These are phyloP conservation scores for Vaccinium darrowii DNA, from an alignment of 148 eudicot genomes.

Conservation along the genomic window DNA sequence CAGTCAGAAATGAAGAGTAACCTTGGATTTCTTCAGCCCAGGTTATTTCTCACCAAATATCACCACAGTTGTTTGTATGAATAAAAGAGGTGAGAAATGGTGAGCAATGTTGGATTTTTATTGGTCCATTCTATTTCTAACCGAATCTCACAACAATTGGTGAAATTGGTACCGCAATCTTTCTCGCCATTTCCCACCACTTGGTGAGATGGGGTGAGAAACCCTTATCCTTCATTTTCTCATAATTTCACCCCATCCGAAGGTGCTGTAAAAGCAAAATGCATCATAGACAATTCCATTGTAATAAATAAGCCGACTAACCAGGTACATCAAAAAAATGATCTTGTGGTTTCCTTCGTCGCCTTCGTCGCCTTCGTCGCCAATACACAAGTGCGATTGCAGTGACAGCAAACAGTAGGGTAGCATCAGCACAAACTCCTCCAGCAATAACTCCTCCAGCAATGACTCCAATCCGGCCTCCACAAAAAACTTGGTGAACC, in stretches of 20 bases:
- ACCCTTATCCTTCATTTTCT: not conserved
- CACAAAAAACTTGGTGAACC: too few relatives aligned
- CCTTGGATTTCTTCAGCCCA: not conserved
- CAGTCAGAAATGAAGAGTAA: not conserved
- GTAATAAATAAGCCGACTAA: slow-evolving; percentile 28
- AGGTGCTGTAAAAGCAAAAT: not conserved
- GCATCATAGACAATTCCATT: not conserved
- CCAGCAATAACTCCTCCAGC: too few relatives aligned
- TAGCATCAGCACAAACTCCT: slow-evolving; percentile 78
- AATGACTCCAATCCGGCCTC: too few relatives aligned
- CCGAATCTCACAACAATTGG: not conserved
- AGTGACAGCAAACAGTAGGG: slow-evolving; percentile 68
- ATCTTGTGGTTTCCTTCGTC: slow-evolving; percentile 60
- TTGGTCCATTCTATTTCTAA: not conserved
- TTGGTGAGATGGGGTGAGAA: not conserved
- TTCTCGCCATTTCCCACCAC: not conserved
- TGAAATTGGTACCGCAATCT: not conserved
- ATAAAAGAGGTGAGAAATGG: not conserved
- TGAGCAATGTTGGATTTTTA: not conserved
- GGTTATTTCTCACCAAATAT: not conserved
- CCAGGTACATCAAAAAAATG: slow-evolving; percentile 81
- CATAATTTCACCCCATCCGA: not conserved
- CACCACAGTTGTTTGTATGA: not conserved
- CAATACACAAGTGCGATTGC: slow-evolving; percentile 65
- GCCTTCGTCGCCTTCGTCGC: slow-evolving; percentile 38